Evolutionary conservation across 2,329 filamentous ascomycete species (phyloP).

Genomic region (Canariomyces notabilis): DNA sequence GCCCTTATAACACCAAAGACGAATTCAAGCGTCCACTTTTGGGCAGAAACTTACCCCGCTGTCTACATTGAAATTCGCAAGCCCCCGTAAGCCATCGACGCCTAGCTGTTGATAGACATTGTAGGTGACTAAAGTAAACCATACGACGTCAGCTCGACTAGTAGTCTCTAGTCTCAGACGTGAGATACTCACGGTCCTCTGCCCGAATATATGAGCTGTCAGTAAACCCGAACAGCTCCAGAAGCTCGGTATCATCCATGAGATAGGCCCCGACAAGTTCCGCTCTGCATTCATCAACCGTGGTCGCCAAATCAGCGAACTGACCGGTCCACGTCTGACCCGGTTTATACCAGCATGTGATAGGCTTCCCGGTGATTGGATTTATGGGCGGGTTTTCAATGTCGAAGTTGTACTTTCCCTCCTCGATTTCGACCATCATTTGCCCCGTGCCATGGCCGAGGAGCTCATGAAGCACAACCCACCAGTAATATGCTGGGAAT

Average conservation of each 20-base stretch:
- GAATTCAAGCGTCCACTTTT: too few relatives aligned
- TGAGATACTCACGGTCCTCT: constrained; percentile 31
- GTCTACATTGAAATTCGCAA: constrained; percentile 35
- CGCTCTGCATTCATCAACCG: constrained; percentile 53
- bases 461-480: constrained; percentile 58
- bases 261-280: constrained; percentile 41
- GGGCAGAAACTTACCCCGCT: constrained; percentile 12
- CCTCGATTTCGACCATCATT: constrained; percentile 50
- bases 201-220: constrained; percentile 33
- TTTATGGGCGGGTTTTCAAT: constrained; percentile 49
- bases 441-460: constrained; percentile 61
- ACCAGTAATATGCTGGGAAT: constrained; percentile 64
- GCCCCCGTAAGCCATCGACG: constrained; percentile 36
- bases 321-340: constrained; percentile 60
- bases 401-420: constrained; percentile 59
- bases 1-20: too few relatives aligned
- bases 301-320: constrained; percentile 54
- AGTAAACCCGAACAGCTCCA: constrained; percentile 39
- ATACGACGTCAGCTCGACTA: too few relatives aligned
- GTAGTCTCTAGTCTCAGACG: too few relatives aligned
- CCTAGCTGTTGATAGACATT: constrained; percentile 39
- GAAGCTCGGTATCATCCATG: constrained; percentile 38
- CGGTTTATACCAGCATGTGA: constrained; percentile 55
- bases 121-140: too few relatives aligned
- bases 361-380: constrained; percentile 49